Percentiles rank a stretch among this genome's conserved stretches.
phyloP scores from a whole-genome alignment of 2,329 filamentous ascomycete species.

The Aspergillus persii region DNA sequence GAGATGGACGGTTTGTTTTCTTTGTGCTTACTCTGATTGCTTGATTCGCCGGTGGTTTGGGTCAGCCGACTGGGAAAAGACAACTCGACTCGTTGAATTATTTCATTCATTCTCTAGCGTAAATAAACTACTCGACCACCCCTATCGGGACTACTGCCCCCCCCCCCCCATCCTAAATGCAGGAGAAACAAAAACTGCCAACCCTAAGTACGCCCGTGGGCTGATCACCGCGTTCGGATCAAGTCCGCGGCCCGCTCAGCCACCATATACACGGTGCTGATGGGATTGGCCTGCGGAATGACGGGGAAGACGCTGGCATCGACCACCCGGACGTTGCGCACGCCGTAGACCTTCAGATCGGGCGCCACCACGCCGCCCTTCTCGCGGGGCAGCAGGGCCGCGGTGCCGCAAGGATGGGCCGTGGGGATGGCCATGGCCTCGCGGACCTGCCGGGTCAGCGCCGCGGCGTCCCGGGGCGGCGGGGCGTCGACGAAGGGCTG shows the following conservation, averaged over 20 bases:
- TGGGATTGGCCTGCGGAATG: conserved; percentile 37
- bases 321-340: conserved; percentile 31
- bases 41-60: too few species aligned
- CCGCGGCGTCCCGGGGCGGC: background rate
- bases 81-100: too few species aligned
- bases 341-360: conserved; percentile 16
- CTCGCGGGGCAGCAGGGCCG: conserved; percentile 32
- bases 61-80: too few species aligned
- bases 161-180: too few species aligned
- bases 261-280: conserved; percentile 36
- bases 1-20: too few species aligned
- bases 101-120: too few species aligned
- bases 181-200: too few species aligned
- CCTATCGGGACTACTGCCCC: too few species aligned
- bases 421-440: conserved; percentile 20
- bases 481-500: background rate
- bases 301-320: conserved; percentile 38
- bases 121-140: too few species aligned
- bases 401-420: conserved; percentile 30
- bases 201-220: too few species aligned
- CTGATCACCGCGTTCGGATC: conserved; percentile 10
- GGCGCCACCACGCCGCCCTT: conserved; percentile 31
- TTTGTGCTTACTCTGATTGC: too few species aligned
- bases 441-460: conserved; percentile 23
- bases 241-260: conserved; percentile 34